Evolutionary conservation across 345 rosid genomes (phyloP).

Genomic region (Hirschfeldia incana): DNA sequence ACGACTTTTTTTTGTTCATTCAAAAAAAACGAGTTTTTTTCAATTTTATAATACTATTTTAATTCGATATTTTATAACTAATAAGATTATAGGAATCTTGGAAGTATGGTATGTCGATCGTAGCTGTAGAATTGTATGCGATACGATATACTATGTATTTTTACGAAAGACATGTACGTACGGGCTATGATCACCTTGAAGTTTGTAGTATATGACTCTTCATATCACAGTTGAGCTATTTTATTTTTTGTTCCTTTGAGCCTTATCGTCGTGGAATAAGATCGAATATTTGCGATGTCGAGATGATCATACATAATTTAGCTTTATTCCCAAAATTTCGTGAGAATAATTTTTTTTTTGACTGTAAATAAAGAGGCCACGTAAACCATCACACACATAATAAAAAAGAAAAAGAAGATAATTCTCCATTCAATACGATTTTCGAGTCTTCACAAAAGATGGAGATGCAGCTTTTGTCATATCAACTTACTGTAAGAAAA

Average conservation of each 20-base stretch:
- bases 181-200: background rate
- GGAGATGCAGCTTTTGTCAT: slow-evolving; percentile 14
- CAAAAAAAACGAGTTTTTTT: too few species aligned
- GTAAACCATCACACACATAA: background rate
- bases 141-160: slow-evolving; percentile 7
- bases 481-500: background rate
- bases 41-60: background rate
- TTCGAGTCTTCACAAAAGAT: slow-evolving; percentile 27
- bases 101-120: background rate
- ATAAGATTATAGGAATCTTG: background rate
- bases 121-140: slow-evolving; percentile 9
- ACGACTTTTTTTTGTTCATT: too few species aligned
- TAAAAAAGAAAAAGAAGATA: background rate
- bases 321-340: slow-evolving; percentile 27
- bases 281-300: slow-evolving; percentile 22
- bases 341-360: background rate
- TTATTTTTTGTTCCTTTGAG: slow-evolving; percentile 3
- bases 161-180: slow-evolving; percentile 3
- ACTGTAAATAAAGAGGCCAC: background rate
- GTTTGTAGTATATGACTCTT: slow-evolving; percentile 11
- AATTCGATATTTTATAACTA: background rate
- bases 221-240: slow-evolving; percentile 19
- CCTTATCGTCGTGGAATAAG: slow-evolving; percentile 26
- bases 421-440: slow-evolving; percentile 23
- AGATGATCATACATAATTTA: slow-evolving; percentile 7